Evolutionary conservation across 441 rosid genomes (phyloP).

Genomic region (Biscutella laevigata): DNA sequence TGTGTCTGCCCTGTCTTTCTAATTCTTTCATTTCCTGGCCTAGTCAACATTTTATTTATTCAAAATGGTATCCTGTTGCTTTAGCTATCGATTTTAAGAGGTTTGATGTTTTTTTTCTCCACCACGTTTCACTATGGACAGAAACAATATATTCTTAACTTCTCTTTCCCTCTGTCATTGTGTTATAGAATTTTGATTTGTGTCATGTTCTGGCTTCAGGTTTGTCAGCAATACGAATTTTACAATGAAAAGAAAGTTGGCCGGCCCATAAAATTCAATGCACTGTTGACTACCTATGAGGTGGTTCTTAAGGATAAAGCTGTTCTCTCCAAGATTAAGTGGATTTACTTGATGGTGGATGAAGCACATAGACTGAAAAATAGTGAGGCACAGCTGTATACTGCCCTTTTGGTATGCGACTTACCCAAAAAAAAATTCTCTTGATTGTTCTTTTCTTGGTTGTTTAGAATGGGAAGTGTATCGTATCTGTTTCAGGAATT

Average conservation of each 20-base stretch:
- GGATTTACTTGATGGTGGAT: conserved; percentile 99
- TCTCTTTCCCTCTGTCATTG: background rate
- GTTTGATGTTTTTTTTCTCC: background rate
- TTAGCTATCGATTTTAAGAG: background rate
- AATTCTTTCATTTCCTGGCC: background rate
- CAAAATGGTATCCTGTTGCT: background rate
- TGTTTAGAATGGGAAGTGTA: conserved; percentile 13
- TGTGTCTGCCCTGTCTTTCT: conserved; percentile 12
- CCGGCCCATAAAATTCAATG: conserved; percentile 78
- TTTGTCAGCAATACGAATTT: conserved; percentile 95
- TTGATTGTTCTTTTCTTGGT: background rate
- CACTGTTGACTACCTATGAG: conserved; percentile 94
- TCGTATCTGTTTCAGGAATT: conserved; percentile 63
- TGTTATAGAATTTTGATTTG: conserved; percentile 1
- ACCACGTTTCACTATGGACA: background rate
- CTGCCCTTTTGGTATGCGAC: conserved; percentile 69
- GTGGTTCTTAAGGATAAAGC: conserved; percentile 96
- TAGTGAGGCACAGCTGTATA: conserved; percentile 97
- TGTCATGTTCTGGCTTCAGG: conserved; percentile 40
- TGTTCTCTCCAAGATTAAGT: conserved; percentile 89
- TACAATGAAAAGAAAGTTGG: conserved; percentile 79
- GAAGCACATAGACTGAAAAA: conserved; percentile 99
- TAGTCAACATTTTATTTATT: conserved; percentile 1
- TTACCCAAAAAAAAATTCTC: background rate
- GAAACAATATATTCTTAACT: background rate